Evolutionary conservation across 2,329 filamentous ascomycete genomes (phyloP).

Genomic region (Xylaria sp.): DNA sequence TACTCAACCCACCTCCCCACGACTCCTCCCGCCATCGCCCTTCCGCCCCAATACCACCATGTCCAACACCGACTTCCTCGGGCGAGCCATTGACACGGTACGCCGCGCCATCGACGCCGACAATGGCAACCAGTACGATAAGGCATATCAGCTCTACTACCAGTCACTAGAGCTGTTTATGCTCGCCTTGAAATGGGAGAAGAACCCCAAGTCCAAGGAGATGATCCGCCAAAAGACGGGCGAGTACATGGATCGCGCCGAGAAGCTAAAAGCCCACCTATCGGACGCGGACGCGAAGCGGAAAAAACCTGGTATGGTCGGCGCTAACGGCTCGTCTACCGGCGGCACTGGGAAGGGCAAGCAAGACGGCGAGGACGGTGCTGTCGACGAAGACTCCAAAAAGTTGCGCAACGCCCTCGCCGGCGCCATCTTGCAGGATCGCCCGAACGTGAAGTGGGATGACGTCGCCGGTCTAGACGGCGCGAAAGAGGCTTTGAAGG

Average conservation of each 20-base stretch:
- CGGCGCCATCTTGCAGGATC: constrained; percentile 92
- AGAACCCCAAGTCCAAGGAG: constrained; percentile 95
- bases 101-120: constrained; percentile 98
- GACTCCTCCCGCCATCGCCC: constrained; percentile 16
- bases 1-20: neutral
- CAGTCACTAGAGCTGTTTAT: constrained; percentile 97
- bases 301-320: constrained; percentile 77
- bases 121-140: constrained; percentile 94
- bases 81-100: constrained; percentile 94
- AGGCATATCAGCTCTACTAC: constrained; percentile 96
- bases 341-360: constrained; percentile 71
- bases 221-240: constrained; percentile 95
- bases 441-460: constrained; percentile 97
- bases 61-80: constrained; percentile 97
- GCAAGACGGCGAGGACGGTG: constrained; percentile 62
- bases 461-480: constrained; percentile 94
- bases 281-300: constrained; percentile 75
- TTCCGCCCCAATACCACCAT: constrained; percentile 60
- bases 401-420: constrained; percentile 91
- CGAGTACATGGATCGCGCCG: constrained; percentile 98
- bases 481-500: constrained; percentile 96
- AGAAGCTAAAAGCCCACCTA: constrained; percentile 95
- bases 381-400: constrained; percentile 88
- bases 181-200: constrained; percentile 99
- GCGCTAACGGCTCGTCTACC: constrained; percentile 74